Conservation (phyloP, 495 filamentous ascomycete species). For the Xanthoparmelia taractica region DNA sequence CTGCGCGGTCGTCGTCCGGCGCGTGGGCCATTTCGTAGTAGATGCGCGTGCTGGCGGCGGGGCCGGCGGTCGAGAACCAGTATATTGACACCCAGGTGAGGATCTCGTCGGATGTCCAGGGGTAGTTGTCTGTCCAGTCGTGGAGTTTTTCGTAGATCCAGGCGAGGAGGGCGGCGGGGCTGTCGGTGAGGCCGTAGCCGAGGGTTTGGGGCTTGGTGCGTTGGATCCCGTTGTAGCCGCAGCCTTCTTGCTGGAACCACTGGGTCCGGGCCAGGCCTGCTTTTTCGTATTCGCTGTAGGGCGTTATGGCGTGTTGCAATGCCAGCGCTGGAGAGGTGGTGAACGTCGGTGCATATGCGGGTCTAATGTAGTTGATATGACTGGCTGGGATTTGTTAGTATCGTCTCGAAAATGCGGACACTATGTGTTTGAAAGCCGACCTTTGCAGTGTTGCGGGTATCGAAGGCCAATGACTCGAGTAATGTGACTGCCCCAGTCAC, state of each 20-base stretch:
- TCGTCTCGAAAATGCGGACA: background rate
- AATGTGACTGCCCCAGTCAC: constrained; percentile 62
- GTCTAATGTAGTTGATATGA: constrained; percentile 55
- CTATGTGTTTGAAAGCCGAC: background rate
- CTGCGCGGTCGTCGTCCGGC: constrained; percentile 6
- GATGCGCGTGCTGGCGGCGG: constrained; percentile 47
- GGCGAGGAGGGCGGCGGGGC: constrained; percentile 52
- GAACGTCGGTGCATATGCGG: constrained; percentile 32
- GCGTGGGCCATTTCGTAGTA: constrained; percentile 46
- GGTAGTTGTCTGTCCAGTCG: constrained; percentile 58
- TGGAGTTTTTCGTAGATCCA: constrained; percentile 69
- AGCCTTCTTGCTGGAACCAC: constrained; percentile 47
- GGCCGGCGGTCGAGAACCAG: constrained; percentile 50
- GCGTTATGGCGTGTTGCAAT: constrained; percentile 36
- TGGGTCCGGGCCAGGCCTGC: constrained; percentile 39
- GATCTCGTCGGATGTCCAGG: constrained; percentile 62
- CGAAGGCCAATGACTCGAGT: constrained; percentile 49
- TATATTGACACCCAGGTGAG: constrained; percentile 61
- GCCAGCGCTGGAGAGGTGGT: constrained; percentile 37
- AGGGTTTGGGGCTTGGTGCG: constrained; percentile 61
- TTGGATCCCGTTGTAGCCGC: constrained; percentile 51
- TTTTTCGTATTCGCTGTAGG: constrained; percentile 34
- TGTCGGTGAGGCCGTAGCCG: constrained; percentile 49
- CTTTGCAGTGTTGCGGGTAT: constrained; percentile 47
- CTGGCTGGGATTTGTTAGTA: constrained; percentile 33